Percentiles rank a stretch among this genome's conserved stretches.
phyloP scores from a whole-genome alignment of 306 rosid species.

The Casuarina equisetifolia region DNA sequence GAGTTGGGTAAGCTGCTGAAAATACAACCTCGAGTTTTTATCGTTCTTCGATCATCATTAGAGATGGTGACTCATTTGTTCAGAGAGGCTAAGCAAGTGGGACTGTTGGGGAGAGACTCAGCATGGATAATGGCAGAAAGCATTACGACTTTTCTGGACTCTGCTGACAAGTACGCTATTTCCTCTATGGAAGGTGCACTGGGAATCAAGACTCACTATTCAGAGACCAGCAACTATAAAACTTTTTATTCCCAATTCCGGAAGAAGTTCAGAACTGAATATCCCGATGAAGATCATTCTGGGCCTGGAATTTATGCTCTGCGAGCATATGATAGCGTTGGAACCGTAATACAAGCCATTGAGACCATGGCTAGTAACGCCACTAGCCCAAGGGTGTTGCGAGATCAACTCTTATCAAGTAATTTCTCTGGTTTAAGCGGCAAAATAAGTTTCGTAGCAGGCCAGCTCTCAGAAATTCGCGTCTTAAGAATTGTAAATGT shows the following conservation, averaged over 20 bases:
- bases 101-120: conserved; percentile 48
- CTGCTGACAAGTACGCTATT: conserved; percentile 38
- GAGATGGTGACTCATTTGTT: conserved; percentile 54
- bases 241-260: conserved; percentile 38
- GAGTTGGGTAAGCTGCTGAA: conserved; percentile 40
- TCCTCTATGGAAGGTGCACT: conserved; percentile 67
- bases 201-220: conserved; percentile 62
- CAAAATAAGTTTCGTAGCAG: conserved; percentile 44
- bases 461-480: conserved; percentile 35
- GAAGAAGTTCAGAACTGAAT: conserved; percentile 26
- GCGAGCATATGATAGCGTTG: conserved; percentile 62
- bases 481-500: conserved; percentile 52
- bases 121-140: conserved; percentile 69
- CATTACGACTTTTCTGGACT: conserved; percentile 45
- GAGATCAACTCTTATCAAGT: conserved; percentile 34
- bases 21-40: conserved; percentile 51
- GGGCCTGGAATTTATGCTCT: conserved; percentile 60
- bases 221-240: neutral
- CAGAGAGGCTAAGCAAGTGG: conserved; percentile 51
- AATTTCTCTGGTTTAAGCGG: conserved; percentile 61
- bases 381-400: conserved; percentile 5
- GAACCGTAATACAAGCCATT: conserved; percentile 45
- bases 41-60: conserved; percentile 54
- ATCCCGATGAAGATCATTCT: conserved; percentile 47
- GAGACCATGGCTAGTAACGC: conserved; percentile 25